These are phyloP conservation scores for Cyclotella atomus DNA, from an alignment of 108 stramenopile genomes.

Conservation along the genomic window DNA sequence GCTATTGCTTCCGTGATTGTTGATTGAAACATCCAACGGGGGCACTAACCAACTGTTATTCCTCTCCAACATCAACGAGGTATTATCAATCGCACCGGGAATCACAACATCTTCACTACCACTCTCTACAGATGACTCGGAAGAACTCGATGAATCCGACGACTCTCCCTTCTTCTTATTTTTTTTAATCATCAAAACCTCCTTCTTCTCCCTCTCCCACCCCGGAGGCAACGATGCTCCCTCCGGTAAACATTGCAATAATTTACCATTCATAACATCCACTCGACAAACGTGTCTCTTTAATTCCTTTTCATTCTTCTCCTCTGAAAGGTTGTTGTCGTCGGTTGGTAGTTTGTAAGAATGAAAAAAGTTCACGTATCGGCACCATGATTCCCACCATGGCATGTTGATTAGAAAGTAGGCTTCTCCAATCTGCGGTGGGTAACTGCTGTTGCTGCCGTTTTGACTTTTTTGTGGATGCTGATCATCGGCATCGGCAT, in stretches of 20 bases:
- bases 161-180: neutral
- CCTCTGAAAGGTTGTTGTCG: no score
- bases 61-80: constrained; percentile 30
- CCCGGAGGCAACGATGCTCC: constrained; percentile 30
- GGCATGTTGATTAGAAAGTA: constrained; percentile 74
- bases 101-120: neutral
- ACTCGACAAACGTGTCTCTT: neutral
- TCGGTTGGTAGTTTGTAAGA: neutral
- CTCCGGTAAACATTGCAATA: constrained; percentile 27
- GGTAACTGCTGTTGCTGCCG: neutral
- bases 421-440: constrained; percentile 57
- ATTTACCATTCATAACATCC: constrained; percentile 14
- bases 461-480: neutral
- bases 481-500: neutral
- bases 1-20: neutral
- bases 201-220: constrained; percentile 30
- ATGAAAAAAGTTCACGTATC: constrained; percentile 62
- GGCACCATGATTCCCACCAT: constrained; percentile 82
- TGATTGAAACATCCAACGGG: neutral
- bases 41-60: constrained; percentile 14
- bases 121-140: constrained; percentile 40
- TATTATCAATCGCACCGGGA: constrained; percentile 76
- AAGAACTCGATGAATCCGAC: constrained; percentile 30
- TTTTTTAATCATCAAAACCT: neutral
- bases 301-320: neutral